Base-by-base conservation (phyloP, 2,329 filamentous ascomycete genomes). In the Onygenales sp. region DNA sequence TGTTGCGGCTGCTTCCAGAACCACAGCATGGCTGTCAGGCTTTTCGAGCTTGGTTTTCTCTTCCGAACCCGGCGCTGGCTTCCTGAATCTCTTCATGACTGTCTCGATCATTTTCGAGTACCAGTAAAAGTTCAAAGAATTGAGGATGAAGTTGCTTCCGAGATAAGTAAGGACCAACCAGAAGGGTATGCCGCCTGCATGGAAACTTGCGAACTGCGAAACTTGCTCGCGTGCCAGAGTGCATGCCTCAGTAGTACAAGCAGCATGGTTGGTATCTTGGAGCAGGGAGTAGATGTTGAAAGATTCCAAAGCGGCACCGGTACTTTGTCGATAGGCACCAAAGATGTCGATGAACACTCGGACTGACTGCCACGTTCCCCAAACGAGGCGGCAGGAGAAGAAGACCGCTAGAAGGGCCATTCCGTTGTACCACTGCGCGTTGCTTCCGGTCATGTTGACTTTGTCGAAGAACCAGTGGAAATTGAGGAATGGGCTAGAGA, bases 381-480 rank as follows among this genome's bases (percentile, higher is more conserved):
- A 85, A 57, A 82, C 62, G 21, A 85, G 72, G 52, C 82, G 79
- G 62, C 80, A 83, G 62, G 65, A 73, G 69, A 84, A 83, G 69
- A 85, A 85, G 48, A 76, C 77, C 42, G 64, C 60, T 48, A 84
- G 76, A 10, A 85, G 75, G 14, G 77, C 54, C 63, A 82, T 79
- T 61, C 82, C 82, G 62, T 85, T 85, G 64, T 83, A 78, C 70
- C 81, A 80, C 64, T 85, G 82, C 27, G 80, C 64, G 49, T 71
- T 74, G 49, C 76, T 78, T 51, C 82, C 82, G 4, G 82, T 85
- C 69, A 84, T 77, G 65, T 79, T 77, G 65, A 85, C 72, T 69
- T 85, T 85, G 65, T 85, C 82, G 63, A 81, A 80, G 72, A 85
- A 85, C 82, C 82, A 85, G 71, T 85, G 82, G 64, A 85, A 78